Evolutionary conservation across 1,139 yeast genomes (phyloP).

Genomic region (Maudiozyma humilis): DNA sequence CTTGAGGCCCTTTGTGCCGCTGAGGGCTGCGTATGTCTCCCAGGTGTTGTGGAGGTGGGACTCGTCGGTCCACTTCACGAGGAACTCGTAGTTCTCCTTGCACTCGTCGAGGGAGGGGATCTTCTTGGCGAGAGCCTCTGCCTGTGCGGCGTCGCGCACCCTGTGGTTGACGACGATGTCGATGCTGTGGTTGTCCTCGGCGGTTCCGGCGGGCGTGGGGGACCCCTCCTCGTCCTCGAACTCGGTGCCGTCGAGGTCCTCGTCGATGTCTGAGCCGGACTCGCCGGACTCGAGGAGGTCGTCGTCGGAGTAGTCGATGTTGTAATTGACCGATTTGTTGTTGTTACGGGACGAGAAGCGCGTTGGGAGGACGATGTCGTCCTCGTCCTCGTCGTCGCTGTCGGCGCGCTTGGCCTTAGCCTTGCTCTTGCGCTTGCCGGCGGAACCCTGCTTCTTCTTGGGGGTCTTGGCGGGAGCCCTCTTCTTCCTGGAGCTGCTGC

Average conservation of each 20-base stretch:
- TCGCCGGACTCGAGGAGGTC: constrained; percentile 50
- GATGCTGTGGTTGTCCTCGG: constrained; percentile 31
- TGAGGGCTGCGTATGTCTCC: constrained; percentile 63
- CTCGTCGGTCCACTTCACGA: constrained; percentile 79
- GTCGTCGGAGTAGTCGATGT: constrained; percentile 63
- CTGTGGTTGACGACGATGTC: constrained; percentile 36
- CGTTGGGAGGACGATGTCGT: constrained; percentile 31
- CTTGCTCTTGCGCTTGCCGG: too few relatives aligned
- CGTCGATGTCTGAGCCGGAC: constrained; percentile 15
- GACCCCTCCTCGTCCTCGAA: constrained; percentile 32
- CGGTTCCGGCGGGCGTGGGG: too few relatives aligned
- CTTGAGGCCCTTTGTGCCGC: constrained; percentile 57
- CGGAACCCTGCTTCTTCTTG: constrained; percentile 17
- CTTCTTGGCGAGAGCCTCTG: constrained; percentile 32
- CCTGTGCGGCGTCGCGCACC: constrained; percentile 21
- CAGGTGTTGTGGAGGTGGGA: constrained; percentile 95
- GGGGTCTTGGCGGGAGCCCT: too few relatives aligned
- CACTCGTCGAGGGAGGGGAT: constrained; percentile 41
- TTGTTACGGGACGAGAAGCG: constrained; percentile 74
- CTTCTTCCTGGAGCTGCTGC: background rate
- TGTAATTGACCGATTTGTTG: constrained; percentile 62
- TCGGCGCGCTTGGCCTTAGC: background rate
- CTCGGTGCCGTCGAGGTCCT: constrained; percentile 29
- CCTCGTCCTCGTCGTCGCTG: constrained; percentile 7
- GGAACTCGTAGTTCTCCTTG: constrained; percentile 51